Conservation (phyloP, 164 flowering plant genomes). For the Litsea cubeba region DNA sequence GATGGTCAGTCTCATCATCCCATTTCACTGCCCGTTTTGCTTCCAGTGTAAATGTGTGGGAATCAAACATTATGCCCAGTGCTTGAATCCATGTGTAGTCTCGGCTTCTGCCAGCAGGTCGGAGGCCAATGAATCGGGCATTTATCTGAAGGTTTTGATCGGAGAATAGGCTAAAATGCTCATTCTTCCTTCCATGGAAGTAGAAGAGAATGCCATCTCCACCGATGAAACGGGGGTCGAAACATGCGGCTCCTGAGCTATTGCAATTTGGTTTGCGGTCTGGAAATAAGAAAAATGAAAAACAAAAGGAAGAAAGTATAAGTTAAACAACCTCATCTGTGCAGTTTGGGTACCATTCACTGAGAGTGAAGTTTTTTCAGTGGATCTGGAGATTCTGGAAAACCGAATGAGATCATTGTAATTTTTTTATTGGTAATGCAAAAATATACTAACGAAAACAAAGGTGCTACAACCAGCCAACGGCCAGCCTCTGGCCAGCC, state of each 20-base stretch:
- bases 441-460: too few species aligned
- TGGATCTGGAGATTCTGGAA: too few species aligned
- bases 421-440: too few species aligned
- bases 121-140: conserved; percentile 45
- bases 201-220: conserved; percentile 70
- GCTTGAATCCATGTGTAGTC: conserved; percentile 84
- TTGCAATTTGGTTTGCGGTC: conserved; percentile 60
- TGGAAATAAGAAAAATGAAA: conserved; percentile 7
- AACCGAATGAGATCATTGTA: too few species aligned
- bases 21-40: conserved; percentile 41
- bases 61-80: conserved; percentile 52
- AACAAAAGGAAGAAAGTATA: not conserved
- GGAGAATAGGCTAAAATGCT: conserved; percentile 58
- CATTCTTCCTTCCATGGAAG: conserved; percentile 66
- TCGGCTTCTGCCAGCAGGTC: conserved; percentile 52
- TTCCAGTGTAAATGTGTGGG: conserved; percentile 47
- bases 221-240: conserved; percentile 72
- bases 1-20: conserved; percentile 50
- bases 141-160: conserved; percentile 44
- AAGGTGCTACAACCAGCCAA: too few species aligned
- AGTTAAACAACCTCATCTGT: not conserved
- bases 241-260: conserved; percentile 67
- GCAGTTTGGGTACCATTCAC: not conserved
- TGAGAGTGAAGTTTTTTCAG: too few species aligned
- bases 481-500: too few species aligned